phyloP scores from a whole-genome alignment of 2,329 filamentous ascomycete species.

The Ophiocordyceps sinensis region DNA sequence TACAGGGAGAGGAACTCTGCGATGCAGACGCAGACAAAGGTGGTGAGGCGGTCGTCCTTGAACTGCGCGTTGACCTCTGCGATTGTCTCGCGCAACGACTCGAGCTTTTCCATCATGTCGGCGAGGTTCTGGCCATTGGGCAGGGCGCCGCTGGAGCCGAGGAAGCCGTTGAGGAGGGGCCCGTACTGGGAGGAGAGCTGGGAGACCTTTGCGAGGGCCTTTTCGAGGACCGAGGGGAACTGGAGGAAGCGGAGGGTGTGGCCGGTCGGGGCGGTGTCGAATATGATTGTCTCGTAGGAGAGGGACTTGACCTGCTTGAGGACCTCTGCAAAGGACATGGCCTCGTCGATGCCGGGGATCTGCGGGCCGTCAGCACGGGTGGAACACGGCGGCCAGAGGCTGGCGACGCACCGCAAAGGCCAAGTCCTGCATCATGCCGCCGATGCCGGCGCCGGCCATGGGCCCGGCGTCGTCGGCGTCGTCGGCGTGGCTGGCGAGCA shows the following conservation, averaged over 20 bases:
- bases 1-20: conserved; percentile 93
- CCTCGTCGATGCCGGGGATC: conserved; percentile 98
- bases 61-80: conserved; percentile 94
- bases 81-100: conserved; percentile 84
- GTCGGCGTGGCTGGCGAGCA: conserved; percentile 64
- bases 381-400: too few relatives aligned
- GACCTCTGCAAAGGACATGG: conserved; percentile 98
- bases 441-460: conserved; percentile 54
- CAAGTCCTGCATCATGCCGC: conserved; percentile 96
- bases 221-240: conserved; percentile 95
- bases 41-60: conserved; percentile 90
- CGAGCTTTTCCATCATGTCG: conserved; percentile 90
- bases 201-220: conserved; percentile 92
- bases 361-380: conserved; percentile 21
- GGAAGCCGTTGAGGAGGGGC: conserved; percentile 84
- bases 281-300: conserved; percentile 97
- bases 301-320: conserved; percentile 98
- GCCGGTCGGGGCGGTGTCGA: conserved; percentile 94
- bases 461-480: conserved; percentile 54
- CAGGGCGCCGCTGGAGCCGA: conserved; percentile 59
- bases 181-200: conserved; percentile 91
- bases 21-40: conserved; percentile 97
- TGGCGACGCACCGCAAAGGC: too few relatives aligned
- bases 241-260: conserved; percentile 98
- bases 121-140: conserved; percentile 88